These are phyloP conservation scores for Phytomonas francai DNA, from an alignment of 208 protist genomes.

Conservation along the genomic window DNA sequence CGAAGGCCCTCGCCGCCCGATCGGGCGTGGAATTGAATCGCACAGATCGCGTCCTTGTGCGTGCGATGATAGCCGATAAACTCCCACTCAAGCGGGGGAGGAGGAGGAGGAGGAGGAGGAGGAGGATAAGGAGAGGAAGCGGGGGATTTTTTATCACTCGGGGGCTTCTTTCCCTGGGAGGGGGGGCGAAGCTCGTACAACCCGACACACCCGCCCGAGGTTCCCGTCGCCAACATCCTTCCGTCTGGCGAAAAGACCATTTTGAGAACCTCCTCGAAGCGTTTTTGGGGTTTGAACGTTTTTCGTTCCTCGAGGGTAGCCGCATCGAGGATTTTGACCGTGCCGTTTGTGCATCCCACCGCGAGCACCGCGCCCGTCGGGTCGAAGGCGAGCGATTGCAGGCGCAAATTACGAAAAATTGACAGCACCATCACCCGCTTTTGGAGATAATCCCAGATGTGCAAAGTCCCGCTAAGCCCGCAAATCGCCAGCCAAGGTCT, in stretches of 20 bases:
- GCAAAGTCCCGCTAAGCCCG: conserved; percentile 77
- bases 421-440: conserved; percentile 63
- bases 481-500: conserved; percentile 79
- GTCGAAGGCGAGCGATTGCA: conserved; percentile 87
- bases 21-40: conserved; percentile 76
- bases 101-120: neutral
- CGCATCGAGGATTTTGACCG: conserved; percentile 87
- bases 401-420: conserved; percentile 71
- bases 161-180: conserved; percentile 31
- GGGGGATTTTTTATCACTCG: conserved; percentile 4
- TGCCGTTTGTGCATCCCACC: conserved; percentile 89
- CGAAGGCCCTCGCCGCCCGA: conserved; percentile 37
- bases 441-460: conserved; percentile 89
- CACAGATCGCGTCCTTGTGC: conserved; percentile 85
- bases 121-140: neutral
- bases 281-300: conserved; percentile 63
- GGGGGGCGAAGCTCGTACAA: conserved; percentile 76
- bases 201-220: conserved; percentile 74
- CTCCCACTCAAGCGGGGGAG: conserved; percentile 75
- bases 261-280: conserved; percentile 49
- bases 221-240: conserved; percentile 72
- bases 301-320: conserved; percentile 76
- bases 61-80: conserved; percentile 88
- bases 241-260: conserved; percentile 82
- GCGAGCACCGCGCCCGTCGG: conserved; percentile 71